Conservation (phyloP, 2,329 filamentous ascomycete genomes). For the Cryphonectria parasitica region DNA sequence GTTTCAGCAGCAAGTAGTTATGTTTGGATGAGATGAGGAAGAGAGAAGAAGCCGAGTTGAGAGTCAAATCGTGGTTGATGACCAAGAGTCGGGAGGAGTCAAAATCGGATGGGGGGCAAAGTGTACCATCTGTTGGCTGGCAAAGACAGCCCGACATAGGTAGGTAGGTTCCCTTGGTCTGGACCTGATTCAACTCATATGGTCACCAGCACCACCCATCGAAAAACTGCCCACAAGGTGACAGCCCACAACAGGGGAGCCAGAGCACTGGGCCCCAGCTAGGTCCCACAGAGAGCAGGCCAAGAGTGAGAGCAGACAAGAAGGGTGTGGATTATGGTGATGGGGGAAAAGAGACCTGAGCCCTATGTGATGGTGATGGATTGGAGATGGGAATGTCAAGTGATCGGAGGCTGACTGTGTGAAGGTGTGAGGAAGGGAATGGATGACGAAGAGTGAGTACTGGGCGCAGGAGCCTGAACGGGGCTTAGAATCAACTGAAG, state of each 20-base stretch:
- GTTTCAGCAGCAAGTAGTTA: not conserved
- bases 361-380: not conserved
- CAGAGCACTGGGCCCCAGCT: not conserved
- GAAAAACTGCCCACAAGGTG: not conserved
- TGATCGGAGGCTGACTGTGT: not conserved
- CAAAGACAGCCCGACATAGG: not conserved
- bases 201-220: not conserved
- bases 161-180: not conserved
- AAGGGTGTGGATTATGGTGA: not conserved
- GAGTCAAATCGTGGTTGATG: not conserved
- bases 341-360: not conserved
- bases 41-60: not conserved
- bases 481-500: not conserved
- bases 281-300: not conserved
- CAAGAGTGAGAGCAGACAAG: not conserved
- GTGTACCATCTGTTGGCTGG: not conserved
- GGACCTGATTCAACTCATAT: not conserved
- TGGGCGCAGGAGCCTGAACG: not conserved
- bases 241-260: not conserved
- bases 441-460: not conserved
- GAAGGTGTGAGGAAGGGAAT: not conserved
- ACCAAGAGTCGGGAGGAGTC: not conserved
- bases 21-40: not conserved
- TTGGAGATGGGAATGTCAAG: not conserved
- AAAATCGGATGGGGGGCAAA: not conserved